Base-by-base conservation (phyloP, 1,284 basidiomycete genomes). In the Boletus holoroseus region DNA sequence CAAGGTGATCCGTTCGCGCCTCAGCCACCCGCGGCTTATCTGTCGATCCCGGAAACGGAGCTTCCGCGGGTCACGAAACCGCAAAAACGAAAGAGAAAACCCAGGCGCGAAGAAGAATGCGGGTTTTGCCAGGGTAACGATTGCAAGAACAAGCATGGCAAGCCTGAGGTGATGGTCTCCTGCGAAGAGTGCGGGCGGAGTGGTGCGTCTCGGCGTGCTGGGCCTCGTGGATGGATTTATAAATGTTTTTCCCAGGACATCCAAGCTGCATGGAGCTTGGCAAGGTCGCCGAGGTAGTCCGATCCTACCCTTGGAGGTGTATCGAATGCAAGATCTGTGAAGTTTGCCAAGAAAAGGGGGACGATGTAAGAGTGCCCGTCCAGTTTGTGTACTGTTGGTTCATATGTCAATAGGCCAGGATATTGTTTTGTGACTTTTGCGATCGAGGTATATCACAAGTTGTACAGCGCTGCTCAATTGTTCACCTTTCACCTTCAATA, bases 271-370 rank as follows among this genome's bases (percentile, higher is more conserved):
- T 94, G 71, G 68, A 80, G 51, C 70, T 85, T 50, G 67, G 68
- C 52, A 61, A 71, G 31, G 70, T 78, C 20, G 74, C 78, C 12
- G 78, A 79, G 42, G 73, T 81, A 12, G 70, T 88, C 43, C 73
- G 75, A 50, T 75, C 77, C 48, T 95, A 94, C 66, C 73, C 79
- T 27, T 99, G 95, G 95, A 79, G 80, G 57, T 99, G 95, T 66
- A 79, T 83, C 47, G 91, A 95, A 59, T 98, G 95, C 76, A 98
- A 96, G 74, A 84, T 76, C 47, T 99, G 95, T 68, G 92, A 96
- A 69, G 74, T 90, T 51, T 99, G 95, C 67, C 69, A 78, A 41
- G 73, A 83, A 64, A 93, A 94, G 66, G 91, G 88, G 30, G 86
- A 93, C 66, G 94, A 95, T 69, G 94, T 94, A 73, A 76, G 90